Evolutionary conservation across 2,329 filamentous ascomycete species (phyloP).

Genomic region (Sporothrix brunneoviolacea): DNA sequence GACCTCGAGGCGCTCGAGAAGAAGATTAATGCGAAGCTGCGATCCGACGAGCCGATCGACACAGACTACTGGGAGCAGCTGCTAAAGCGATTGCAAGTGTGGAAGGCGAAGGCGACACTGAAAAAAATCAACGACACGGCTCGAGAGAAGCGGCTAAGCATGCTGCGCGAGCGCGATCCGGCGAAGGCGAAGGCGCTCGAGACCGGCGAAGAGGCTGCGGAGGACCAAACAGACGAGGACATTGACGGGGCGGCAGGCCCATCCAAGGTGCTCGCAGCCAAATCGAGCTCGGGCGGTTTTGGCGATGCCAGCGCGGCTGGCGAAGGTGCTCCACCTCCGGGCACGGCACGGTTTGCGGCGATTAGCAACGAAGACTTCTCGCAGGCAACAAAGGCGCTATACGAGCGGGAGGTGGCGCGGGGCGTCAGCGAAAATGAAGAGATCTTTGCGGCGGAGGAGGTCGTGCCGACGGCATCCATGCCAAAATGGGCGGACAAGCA

Average conservation of each 20-base stretch:
- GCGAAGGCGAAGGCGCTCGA: constrained; percentile 46
- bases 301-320: no score
- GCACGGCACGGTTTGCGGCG: constrained; percentile 61
- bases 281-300: no score
- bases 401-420: constrained; percentile 86
- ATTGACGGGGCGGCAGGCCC: neutral
- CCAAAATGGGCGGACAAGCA: constrained; percentile 81
- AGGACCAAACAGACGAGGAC: neutral
- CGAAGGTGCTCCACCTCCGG: constrained; percentile 47
- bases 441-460: constrained; percentile 86
- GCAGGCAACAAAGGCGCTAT: constrained; percentile 78
- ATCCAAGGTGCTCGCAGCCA: no score
- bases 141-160: constrained; percentile 59
- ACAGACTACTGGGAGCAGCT: constrained; percentile 97
- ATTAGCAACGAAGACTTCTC: constrained; percentile 73
- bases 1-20: constrained; percentile 81
- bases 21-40: constrained; percentile 80
- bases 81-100: constrained; percentile 73
- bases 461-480: constrained; percentile 56
- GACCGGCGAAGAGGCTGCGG: constrained; percentile 9
- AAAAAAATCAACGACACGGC: constrained; percentile 72
- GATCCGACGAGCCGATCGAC: constrained; percentile 86
- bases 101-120: constrained; percentile 85
- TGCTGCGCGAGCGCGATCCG: constrained; percentile 59
- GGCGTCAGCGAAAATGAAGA: constrained; percentile 93